phyloP scores from a whole-genome alignment of 1,284 basidiomycete genomes.

The Takashimella tepidaria region DNA sequence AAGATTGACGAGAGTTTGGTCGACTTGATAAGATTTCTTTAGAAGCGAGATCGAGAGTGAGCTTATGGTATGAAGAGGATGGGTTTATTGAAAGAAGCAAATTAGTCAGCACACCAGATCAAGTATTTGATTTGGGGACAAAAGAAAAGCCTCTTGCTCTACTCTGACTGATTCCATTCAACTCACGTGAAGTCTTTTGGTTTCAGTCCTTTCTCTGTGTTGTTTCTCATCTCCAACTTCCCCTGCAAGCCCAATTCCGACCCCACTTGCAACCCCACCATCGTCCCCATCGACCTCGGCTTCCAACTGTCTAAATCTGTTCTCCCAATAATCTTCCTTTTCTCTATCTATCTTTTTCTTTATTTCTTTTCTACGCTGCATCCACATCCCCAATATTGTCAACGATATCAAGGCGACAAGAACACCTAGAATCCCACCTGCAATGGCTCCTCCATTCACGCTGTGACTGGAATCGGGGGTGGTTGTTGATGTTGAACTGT shows the following conservation, averaged over 20 bases:
- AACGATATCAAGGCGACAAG: constrained; percentile 7
- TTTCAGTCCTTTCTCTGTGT: too few species aligned
- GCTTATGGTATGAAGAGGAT: too few species aligned
- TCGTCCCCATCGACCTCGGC: constrained; percentile 2
- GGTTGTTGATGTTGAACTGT: background rate
- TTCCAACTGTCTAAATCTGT: constrained; percentile 17
- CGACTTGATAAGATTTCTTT: background rate
- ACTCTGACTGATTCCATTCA: background rate
- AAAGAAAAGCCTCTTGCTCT: too few species aligned
- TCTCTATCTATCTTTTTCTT: background rate
- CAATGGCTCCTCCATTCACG: constrained; percentile 3
- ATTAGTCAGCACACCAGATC: too few species aligned
- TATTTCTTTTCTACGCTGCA: background rate
- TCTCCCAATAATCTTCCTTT: constrained; percentile 21
- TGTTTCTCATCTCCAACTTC: background rate
- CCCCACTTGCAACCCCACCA: background rate
- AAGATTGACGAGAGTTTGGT: background rate
- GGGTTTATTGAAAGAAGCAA: too few species aligned
- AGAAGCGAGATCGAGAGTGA: background rate
- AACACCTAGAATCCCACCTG: constrained; percentile 7
- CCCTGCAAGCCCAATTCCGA: background rate
- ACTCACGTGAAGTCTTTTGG: background rate
- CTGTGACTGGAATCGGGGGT: background rate
- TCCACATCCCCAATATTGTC: constrained; percentile 4
- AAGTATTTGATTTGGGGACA: too few species aligned